These are phyloP conservation scores for Diospyros lotus DNA, from an alignment of 148 eudicot genomes.

Conservation along the genomic window DNA sequence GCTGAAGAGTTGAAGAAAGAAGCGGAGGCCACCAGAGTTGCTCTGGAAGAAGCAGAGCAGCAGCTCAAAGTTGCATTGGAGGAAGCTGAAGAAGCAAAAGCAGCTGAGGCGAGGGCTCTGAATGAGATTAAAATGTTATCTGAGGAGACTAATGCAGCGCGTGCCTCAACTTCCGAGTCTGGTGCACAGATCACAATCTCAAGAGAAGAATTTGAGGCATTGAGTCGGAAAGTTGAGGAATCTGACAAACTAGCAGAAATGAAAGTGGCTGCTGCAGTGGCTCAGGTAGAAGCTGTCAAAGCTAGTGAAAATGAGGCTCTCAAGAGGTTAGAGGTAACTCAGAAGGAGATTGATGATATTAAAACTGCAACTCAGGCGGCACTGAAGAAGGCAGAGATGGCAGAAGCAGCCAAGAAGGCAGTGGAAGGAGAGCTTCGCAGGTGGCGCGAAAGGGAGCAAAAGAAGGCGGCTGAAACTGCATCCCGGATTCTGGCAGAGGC, in stretches of 20 bases:
- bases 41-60: constrained; percentile 57
- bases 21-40: constrained; percentile 44
- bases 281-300: constrained; percentile 84
- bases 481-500: constrained; percentile 61
- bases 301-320: constrained; percentile 87
- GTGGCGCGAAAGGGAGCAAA: constrained; percentile 77
- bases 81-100: constrained; percentile 79
- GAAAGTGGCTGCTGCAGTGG: constrained; percentile 83
- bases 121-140: constrained; percentile 52
- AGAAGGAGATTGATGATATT: constrained; percentile 68
- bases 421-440: constrained; percentile 84
- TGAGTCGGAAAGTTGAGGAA: constrained; percentile 73
- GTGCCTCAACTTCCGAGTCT: constrained; percentile 66
- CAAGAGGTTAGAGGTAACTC: constrained; percentile 54
- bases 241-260: constrained; percentile 57
- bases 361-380: constrained; percentile 65
- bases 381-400: constrained; percentile 65
- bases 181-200: constrained; percentile 64
- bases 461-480: constrained; percentile 77
- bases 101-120: constrained; percentile 50
- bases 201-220: constrained; percentile 60
- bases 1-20: constrained; percentile 64
- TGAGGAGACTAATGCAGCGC: constrained; percentile 52
- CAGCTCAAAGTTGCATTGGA: constrained; percentile 43
- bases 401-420: constrained; percentile 84